phyloP scores from a whole-genome alignment of 768 basidiomycete species.

The Pleurotus sapidus region DNA sequence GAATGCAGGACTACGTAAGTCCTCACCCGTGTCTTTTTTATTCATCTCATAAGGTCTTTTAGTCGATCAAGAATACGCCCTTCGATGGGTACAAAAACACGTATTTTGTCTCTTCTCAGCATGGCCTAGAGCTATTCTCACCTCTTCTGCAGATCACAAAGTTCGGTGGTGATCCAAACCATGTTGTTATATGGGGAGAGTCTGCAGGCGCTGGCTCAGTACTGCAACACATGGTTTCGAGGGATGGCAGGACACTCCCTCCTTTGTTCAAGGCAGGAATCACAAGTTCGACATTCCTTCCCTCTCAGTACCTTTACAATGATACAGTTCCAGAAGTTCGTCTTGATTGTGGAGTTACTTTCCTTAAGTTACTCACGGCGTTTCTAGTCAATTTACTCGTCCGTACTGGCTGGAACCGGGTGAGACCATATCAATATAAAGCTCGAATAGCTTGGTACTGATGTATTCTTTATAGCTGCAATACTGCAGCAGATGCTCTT shows the following conservation, averaged over 20 bases:
- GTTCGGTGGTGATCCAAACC: conserved; percentile 54
- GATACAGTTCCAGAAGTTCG: conserved; percentile 22
- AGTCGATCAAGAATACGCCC: conserved; percentile 23
- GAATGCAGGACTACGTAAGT: conserved; percentile 29
- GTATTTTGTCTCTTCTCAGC: too few species aligned
- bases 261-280: conserved; percentile 27
- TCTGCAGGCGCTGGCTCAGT: conserved; percentile 31
- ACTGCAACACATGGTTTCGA: conserved; percentile 28
- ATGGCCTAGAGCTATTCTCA: not conserved
- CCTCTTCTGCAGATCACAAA: conserved; percentile 30
- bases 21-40: too few species aligned
- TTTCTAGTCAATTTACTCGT: not conserved
- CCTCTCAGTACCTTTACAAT: conserved; percentile 26
- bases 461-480: conserved; percentile 10
- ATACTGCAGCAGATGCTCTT: not conserved
- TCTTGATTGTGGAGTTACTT: too few species aligned
- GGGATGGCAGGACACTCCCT: conserved; percentile 26
- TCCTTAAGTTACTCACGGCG: not conserved
- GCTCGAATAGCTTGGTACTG: too few species aligned
- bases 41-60: too few species aligned
- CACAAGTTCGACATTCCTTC: conserved; percentile 23
- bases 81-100: conserved; percentile 45
- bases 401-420: conserved; percentile 7
- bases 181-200: conserved; percentile 38
- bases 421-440: not conserved